These are phyloP conservation scores for Geoglossum cookeanum DNA, from an alignment of 2,329 filamentous ascomycete species.

Conservation along the genomic window DNA sequence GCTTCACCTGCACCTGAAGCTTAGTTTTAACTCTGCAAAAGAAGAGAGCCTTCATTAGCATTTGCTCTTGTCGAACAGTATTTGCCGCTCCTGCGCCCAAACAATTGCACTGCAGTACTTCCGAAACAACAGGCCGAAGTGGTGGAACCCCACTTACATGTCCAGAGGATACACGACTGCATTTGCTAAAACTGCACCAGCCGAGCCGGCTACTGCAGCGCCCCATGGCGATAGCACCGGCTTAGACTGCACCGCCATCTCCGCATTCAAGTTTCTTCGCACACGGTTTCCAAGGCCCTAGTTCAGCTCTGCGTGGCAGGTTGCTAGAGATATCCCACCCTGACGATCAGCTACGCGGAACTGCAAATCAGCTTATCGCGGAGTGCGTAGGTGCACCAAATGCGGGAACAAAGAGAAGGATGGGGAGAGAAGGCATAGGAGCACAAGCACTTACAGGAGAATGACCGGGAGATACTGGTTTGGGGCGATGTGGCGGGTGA, in stretches of 20 bases:
- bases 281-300: not conserved
- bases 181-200: slow-evolving; percentile 86
- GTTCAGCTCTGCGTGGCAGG: not conserved
- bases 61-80: not conserved
- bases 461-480: not conserved
- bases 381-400: not conserved
- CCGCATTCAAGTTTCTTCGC: not conserved
- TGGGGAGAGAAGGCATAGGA: too few relatives aligned
- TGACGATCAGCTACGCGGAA: not conserved
- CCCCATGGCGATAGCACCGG: slow-evolving; percentile 71
- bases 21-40: slow-evolving; percentile 74
- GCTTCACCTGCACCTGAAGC: slow-evolving; percentile 81
- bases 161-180: slow-evolving; percentile 90
- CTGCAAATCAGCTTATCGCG: not conserved
- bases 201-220: slow-evolving; percentile 75
- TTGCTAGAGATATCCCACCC: not conserved
- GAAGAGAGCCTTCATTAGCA: not conserved
- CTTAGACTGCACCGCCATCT: slow-evolving; percentile 15
- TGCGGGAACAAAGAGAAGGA: not conserved
- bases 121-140: not conserved
- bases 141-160: slow-evolving; percentile 45
- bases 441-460: not conserved
- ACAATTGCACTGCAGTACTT: not conserved
- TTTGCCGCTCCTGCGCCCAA: not conserved
- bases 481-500: not conserved